Percentiles rank a stretch among this genome's conserved stretches.
Evolutionary conservation across 176 grass and related monocot species (phyloP).

Genomic region (Oryza meyeriana): DNA sequence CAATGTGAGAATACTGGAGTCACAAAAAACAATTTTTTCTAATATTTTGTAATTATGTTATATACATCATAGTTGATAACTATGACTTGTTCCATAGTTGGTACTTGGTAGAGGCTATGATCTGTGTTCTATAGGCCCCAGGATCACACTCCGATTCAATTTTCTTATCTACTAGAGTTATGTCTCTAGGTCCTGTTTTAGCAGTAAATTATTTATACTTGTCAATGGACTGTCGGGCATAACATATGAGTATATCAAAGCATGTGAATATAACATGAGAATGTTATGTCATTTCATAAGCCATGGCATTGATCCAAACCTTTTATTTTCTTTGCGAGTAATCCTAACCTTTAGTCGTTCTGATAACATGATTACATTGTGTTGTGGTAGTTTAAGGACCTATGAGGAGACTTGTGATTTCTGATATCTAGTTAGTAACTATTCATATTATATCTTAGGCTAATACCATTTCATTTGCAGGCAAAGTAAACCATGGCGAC

Average conservation of each 20-base stretch:
- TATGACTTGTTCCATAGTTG: neutral
- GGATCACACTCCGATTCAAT: neutral
- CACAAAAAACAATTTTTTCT: neutral
- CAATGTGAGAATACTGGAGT: neutral
- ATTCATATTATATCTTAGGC: constrained; percentile 1
- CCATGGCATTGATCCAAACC: neutral
- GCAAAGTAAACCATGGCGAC: constrained; percentile 72
- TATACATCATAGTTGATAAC: neutral
- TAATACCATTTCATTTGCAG: constrained; percentile 39
- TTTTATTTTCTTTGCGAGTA: neutral
- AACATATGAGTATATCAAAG: neutral
- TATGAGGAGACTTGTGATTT: neutral
- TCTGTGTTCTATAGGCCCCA: neutral
- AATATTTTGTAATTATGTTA: neutral
- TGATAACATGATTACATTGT: neutral
- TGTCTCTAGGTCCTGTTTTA: neutral
- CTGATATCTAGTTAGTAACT: neutral
- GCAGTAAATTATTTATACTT: neutral
- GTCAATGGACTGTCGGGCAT: neutral
- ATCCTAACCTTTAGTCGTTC: neutral
- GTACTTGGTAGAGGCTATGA: neutral
- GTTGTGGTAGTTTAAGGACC: neutral
- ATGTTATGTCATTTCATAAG: neutral
- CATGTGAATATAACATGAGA: neutral
- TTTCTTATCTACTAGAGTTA: neutral